Percentiles rank a stretch among this genome's conserved stretches.
Conservation (phyloP, 176 grass and related monocot species). For the Aegilops longissima region DNA sequence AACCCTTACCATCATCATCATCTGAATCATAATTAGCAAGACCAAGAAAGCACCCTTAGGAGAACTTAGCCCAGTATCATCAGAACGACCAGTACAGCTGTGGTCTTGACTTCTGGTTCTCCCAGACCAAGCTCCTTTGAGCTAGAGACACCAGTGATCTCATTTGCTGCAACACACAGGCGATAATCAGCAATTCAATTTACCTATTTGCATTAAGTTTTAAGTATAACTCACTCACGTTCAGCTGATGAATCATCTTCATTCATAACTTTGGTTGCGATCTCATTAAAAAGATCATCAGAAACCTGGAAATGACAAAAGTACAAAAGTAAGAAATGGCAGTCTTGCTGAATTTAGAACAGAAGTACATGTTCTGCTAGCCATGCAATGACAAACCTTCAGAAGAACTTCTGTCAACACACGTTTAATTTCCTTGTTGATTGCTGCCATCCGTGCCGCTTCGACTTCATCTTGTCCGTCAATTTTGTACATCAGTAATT, state of each 20-base stretch:
- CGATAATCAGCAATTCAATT: too few species aligned
- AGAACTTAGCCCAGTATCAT: slow-evolving; percentile 31
- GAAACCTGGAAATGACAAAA: slow-evolving; percentile 63
- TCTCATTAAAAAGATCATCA: slow-evolving; percentile 96
- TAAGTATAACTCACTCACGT: neutral
- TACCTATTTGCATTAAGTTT: slow-evolving; percentile 3
- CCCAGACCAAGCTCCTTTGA: too few species aligned
- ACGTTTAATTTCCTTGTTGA: too few species aligned
- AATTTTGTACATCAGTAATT: slow-evolving; percentile 74
- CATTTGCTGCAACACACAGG: too few species aligned
- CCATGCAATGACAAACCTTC: too few species aligned
- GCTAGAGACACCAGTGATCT: too few species aligned
- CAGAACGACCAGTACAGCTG: slow-evolving; percentile 23
- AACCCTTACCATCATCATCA: slow-evolving; percentile 45
- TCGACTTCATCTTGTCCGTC: too few species aligned
- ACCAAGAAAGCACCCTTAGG: slow-evolving; percentile 70
- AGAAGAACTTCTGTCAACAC: too few species aligned
- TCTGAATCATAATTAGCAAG: slow-evolving; percentile 95
- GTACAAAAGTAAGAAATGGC: neutral
- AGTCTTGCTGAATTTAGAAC: neutral
- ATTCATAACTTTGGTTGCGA: slow-evolving; percentile 45
- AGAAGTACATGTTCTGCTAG: slow-evolving; percentile 14
- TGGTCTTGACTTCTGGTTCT: slow-evolving; percentile 43
- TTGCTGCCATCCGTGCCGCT: too few species aligned
- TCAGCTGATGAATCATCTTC: too few species aligned